Base-by-base conservation (phyloP, 2,329 filamentous ascomycete genomes). In the Bipolaris sorokiniana region DNA sequence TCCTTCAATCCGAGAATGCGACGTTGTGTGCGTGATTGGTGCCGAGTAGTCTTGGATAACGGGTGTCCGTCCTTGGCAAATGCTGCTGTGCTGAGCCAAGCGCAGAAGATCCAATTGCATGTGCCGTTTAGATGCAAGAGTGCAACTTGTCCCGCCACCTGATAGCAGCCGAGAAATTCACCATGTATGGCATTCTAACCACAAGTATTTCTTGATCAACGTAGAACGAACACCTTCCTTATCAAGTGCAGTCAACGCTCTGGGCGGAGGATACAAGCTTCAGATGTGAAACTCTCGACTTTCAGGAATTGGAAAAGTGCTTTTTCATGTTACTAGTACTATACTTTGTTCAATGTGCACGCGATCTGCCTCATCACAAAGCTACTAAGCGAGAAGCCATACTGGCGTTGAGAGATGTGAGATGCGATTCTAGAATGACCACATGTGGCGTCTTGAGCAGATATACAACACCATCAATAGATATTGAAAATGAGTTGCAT, bases 141-240 rank as follows among this genome's bases (percentile, higher is more conserved):
- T 16, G 22, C 15, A 28, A 11, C 33, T 41, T 31, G 7, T 11
- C 37, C 42, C 38, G 42, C 42, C 48, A 56, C 20, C 36, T 33
- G 20, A 42, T 55, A 45, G 41, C 38, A 40, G 49, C 36, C 47
- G 33, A 44, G 33, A 22, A 22, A 48, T 40, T n/a, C 37, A 10
- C 33, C 20, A n/a, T 41, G 34, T 47, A 22, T 3, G n/a, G 23
- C 15, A 41, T 34, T 31, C 48, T 52, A 46, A 40, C 44, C 22
- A 23, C 38, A 45, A 46, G 20, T 28, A 37, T 49, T 13, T 48
- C 46, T 52, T 54, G 28, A 49, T 55, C 45, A 26, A 44, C 18
- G 16, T 23, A 40, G 50, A 42, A 51, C 48, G 46, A 31, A 47
- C 58, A 65, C 61, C 62, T 65, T 62, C 61, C 62, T 48, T 18